Percentiles rank a stretch among this genome's conserved stretches.
phyloP scores from a whole-genome alignment of 2,329 filamentous ascomycete genomes.

The Scytalidium lignicola region DNA sequence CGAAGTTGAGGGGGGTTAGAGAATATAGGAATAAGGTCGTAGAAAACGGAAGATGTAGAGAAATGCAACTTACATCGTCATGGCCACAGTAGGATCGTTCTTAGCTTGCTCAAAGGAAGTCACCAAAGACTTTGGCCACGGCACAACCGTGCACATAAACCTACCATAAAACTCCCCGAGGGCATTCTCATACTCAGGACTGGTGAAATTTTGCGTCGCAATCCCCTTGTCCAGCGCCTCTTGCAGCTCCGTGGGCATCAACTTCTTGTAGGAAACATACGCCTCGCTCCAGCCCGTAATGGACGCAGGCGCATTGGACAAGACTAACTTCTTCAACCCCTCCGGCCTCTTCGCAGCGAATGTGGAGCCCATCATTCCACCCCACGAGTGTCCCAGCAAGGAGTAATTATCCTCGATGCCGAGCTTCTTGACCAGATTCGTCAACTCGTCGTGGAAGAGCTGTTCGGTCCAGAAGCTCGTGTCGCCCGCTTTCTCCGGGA shows the following conservation, averaged over 20 bases:
- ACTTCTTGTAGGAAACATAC: slow-evolving; percentile 12
- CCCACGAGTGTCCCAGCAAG: slow-evolving; percentile 46
- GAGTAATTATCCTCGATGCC: slow-evolving; percentile 33
- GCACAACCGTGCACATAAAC: slow-evolving; percentile 1
- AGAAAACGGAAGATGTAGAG: not conserved
- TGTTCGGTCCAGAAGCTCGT: slow-evolving; percentile 40
- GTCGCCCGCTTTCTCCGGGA: slow-evolving; percentile 40
- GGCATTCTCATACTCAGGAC: slow-evolving; percentile 5
- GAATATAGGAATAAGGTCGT: not conserved
- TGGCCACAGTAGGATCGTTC: slow-evolving; percentile 22
- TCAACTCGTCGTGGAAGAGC: slow-evolving; percentile 43
- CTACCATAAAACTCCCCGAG: slow-evolving; percentile 5
- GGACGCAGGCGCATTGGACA: slow-evolving; percentile 23
- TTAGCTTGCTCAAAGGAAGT: slow-evolving; percentile 14
- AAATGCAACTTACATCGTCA: slow-evolving; percentile 16
- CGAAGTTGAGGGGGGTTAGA: not conserved
- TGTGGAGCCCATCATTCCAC: slow-evolving; percentile 42
- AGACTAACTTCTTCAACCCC: slow-evolving; percentile 33
- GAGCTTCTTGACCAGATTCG: slow-evolving; percentile 40
- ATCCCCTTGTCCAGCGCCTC: slow-evolving; percentile 13
- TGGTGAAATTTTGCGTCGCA: not conserved
- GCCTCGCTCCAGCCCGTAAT: slow-evolving; percentile 21
- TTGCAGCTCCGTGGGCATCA: slow-evolving; percentile 17
- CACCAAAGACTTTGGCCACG: slow-evolving; percentile 8
- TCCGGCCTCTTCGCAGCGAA: slow-evolving; percentile 34